Evolutionary conservation across 352 stramenopile genomes (phyloP), one percentile per base, ranked within the genome.

Genomic region (Globisporangium takayamanum): DNA sequence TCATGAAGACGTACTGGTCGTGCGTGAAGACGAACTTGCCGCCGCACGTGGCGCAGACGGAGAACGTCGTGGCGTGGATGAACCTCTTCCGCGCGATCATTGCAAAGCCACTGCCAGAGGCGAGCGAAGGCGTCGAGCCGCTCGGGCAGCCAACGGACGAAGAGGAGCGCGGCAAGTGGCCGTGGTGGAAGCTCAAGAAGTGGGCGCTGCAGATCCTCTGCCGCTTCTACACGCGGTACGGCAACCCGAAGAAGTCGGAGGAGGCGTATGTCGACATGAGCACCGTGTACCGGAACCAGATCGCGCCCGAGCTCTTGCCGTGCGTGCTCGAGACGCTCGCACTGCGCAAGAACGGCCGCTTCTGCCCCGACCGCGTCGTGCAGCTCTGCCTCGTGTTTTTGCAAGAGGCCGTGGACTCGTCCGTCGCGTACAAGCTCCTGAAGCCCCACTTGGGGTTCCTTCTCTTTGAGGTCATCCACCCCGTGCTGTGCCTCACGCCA

Each of bases 161-260:
- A 36, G 94, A 98, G 53, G 95, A 98, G 63, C 81, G 95, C 30
- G 88, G 92, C 59, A 80, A 88, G 45, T 98, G 92, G 94, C 86
- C 94, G 12, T 98, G 94, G 92, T 99, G 96, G 96, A 99, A 99
- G 79, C 80, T 97, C 15, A 99, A 99, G 73, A 99, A 99, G 82
- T 99, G 96, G 96, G 74, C 89, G n/a, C 65, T 97, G 44, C 95
- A 98, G 78, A 98, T 99, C 60, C 88, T 98, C 55, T 96, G 87
- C 57, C 86, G 96, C n/a, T 94, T 98, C 61, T 98, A 99, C 77
- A 97, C 89, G 52, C 88, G 96, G 15, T 99, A 98, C 67, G 96
- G 96, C 22, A 98, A 98, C 70, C 93, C 95, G 0, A 97, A 96
- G 66, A 97, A 98, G 66, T 90, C 89, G 0, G 88, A 92, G 44